Conservation (phyloP, 331 rosid genomes). For the Cydonia oblonga region DNA sequence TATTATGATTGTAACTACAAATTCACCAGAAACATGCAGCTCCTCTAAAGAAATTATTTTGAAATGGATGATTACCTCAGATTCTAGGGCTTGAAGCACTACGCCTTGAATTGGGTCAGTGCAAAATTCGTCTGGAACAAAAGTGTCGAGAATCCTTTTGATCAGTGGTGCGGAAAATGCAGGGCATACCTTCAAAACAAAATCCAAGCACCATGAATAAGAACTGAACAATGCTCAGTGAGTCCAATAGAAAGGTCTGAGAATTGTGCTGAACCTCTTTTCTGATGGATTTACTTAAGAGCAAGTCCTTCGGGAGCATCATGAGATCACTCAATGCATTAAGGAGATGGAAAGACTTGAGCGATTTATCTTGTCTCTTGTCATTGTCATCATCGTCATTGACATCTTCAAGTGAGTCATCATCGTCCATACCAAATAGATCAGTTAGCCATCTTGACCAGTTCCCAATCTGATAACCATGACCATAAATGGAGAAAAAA, state of each 20-base stretch:
- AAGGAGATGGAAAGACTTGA: constrained; percentile 77
- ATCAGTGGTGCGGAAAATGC: constrained; percentile 64
- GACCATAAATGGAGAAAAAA: constrained; percentile 6
- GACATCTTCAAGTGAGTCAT: constrained; percentile 40
- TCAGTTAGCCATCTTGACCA: constrained; percentile 95
- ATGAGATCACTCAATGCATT: constrained; percentile 88
- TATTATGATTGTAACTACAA: neutral
- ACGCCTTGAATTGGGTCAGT: constrained; percentile 70
- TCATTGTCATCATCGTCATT: constrained; percentile 26
- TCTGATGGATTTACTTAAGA: constrained; percentile 58
- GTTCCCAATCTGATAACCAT: constrained; percentile 66
- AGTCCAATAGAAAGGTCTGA: constrained; percentile 3
- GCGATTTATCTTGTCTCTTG: constrained; percentile 39
- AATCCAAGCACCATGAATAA: constrained; percentile 14
- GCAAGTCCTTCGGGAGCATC: constrained; percentile 99
- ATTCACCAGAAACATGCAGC: neutral
- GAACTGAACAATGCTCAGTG: neutral
- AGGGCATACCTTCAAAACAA: constrained; percentile 73
- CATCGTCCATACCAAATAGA: constrained; percentile 69
- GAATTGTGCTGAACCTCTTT: constrained; percentile 56
- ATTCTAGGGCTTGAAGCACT: constrained; percentile 59
- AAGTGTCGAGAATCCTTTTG: constrained; percentile 60
- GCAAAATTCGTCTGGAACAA: constrained; percentile 87
- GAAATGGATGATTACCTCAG: constrained; percentile 36
- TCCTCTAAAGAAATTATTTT: neutral